Evolutionary conservation across 805 yeast genomes (phyloP), one percentile per base, ranked within the genome.

Genomic region (Saccharomyces mikatae): DNA sequence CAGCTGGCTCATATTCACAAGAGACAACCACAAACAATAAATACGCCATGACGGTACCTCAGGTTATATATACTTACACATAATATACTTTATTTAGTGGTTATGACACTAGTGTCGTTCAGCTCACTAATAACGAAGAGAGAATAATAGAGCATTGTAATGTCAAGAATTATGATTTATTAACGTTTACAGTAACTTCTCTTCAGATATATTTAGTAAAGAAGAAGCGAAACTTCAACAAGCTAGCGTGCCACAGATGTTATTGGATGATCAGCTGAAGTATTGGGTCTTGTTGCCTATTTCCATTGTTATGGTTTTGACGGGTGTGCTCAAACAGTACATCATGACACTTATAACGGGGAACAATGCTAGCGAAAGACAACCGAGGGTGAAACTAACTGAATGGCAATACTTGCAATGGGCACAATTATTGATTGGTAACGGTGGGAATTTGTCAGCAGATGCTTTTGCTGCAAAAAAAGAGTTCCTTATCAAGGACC

Each of bases 221-320:
- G 13, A 29, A 29, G 2, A 29, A 9, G 31, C 11, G 17, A 36
- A 8, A 17, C 17, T 21, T 8, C 44, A 17, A 17, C 44, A 36
- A 17, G 17, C 44, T 17, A 4, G 44, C 13, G 6, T 22, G 44
- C 24, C 22, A 9, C 44, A 17, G 22, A 36, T 36, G 44, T 36
- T 36, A 11, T 73, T 92, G 48, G 98, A 92, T 65, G 96, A 96
- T 4, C 79, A 81, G 52, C 75, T 94, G 57, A 85, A 87, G 67
- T 80, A 83, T 62, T 92, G 98, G 97, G 98, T 90, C 30, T 74
- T 94, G 17, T 69, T 89, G 36, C 99, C 99, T 26, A 91, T 94
- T 47, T 82, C 96, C 5, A 66, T 86, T 22, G 96, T 90, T 22
- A 90, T 94, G 96, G 84, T 94, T 10, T 71, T 91, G 54, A 89